These are phyloP conservation scores for Malassezia slooffiae DNA, from an alignment of 1,284 basidiomycete species.

Conservation along the genomic window DNA sequence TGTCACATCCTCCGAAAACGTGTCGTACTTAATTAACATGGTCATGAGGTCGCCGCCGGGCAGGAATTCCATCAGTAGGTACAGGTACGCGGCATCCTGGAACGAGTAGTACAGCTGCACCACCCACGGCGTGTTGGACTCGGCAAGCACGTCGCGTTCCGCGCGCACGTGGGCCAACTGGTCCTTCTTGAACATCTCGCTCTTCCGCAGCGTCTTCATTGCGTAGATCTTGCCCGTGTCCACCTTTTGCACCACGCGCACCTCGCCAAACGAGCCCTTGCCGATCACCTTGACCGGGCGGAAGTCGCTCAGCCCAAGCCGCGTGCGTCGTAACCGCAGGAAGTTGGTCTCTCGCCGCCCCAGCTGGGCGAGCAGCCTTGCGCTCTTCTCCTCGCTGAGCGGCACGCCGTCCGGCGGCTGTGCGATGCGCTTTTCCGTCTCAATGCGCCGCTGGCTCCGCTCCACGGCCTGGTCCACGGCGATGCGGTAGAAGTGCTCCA, in stretches of 20 bases:
- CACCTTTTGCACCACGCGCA: constrained; percentile 86
- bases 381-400: constrained; percentile 65
- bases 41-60: constrained; percentile 96
- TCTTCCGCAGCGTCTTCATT: constrained; percentile 96
- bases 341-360: constrained; percentile 70
- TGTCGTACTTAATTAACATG: constrained; percentile 99
- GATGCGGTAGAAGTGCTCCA: constrained; percentile 95
- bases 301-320: constrained; percentile 86
- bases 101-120: constrained; percentile 98
- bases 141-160: constrained; percentile 93
- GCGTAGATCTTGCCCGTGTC: constrained; percentile 97
- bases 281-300: constrained; percentile 96
- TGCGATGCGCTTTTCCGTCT: constrained; percentile 72
- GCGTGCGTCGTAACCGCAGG: constrained; percentile 76
- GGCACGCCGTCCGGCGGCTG: constrained; percentile 32
- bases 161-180: constrained; percentile 94
- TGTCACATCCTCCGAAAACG: constrained; percentile 95
- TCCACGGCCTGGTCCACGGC: constrained; percentile 83
- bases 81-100: constrained; percentile 89
- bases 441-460: constrained; percentile 77
- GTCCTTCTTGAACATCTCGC: constrained; percentile 98
- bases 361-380: constrained; percentile 77
- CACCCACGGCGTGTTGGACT: constrained; percentile 95
- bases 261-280: constrained; percentile 96
- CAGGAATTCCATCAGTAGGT: constrained; percentile 97